Percentiles rank a stretch among this genome's conserved stretches.
These are phyloP conservation scores for Globomyces pollinis-pini DNA, from an alignment of 192 early-diverging fungal genomes.

Conservation along the genomic window DNA sequence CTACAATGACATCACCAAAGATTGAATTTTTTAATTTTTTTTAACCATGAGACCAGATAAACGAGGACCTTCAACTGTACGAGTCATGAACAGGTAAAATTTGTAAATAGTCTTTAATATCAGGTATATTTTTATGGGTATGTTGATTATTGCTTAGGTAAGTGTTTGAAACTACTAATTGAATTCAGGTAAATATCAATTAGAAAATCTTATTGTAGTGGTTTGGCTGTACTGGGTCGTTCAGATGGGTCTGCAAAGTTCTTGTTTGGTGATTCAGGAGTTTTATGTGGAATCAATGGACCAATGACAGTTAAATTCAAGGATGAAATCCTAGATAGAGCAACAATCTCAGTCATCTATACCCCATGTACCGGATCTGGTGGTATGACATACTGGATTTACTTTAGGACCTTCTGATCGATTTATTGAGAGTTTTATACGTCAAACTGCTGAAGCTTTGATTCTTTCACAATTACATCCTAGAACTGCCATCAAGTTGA, in stretches of 20 bases:
- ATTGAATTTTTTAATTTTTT: conserved; percentile 4
- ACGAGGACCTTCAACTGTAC: background rate
- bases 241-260: conserved; percentile 11
- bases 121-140: too few relatives aligned
- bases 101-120: too few relatives aligned
- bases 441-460: conserved; percentile 65
- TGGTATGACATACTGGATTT: conserved; percentile 16
- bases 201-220: too few relatives aligned
- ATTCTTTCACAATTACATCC: conserved; percentile 78
- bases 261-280: background rate
- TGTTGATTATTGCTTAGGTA: too few relatives aligned
- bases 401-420: conserved; percentile 62
- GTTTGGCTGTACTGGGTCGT: background rate
- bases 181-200: too few relatives aligned
- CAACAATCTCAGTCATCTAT: conserved; percentile 72
- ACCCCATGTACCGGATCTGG: conserved; percentile 60
- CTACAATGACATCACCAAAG: too few relatives aligned
- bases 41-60: conserved; percentile 7
- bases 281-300: conserved; percentile 52
- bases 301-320: conserved; percentile 77
- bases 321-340: conserved; percentile 85
- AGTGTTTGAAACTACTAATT: too few relatives aligned
- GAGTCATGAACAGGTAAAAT: too few relatives aligned
- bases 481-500: conserved; percentile 78
- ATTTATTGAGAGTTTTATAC: conserved; percentile 59